Evolutionary conservation across 768 basidiomycete genomes (phyloP), one percentile per base, ranked within the genome.

Genomic region (Rhizopogon sp.): DNA sequence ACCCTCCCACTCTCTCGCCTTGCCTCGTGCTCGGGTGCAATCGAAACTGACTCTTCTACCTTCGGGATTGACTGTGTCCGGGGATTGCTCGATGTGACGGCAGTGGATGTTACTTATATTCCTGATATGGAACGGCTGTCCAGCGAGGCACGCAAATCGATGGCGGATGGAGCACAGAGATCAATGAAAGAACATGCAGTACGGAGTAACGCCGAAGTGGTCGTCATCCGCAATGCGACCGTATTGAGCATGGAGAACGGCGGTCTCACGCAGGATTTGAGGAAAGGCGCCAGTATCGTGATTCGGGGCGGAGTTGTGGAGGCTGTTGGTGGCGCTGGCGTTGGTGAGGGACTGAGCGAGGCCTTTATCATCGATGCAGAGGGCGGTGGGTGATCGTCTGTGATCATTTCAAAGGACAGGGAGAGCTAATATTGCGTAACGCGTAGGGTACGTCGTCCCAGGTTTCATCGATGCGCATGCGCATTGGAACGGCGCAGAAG

Each of bases 391-490:
- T 65, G 5, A 52, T 33, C 54, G 33, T 35, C 14, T 35, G 14
- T 8, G 14, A 20, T 47, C n/a, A 20, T 7, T 35, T 13, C 17
- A 9, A 5, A 14, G 14, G 10, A 8, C 9, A 22, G 4, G 3
- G n/a, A 17, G n/a, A 40, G 13, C 20, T 47, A 4, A 47, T 7
- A 6, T 49, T 46, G 28, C 33, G 22, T 20, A 35, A 49, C 39
- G 13, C 49, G 7, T 37, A 88, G 87, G 83, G 5, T 85, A 76
- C 56, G 73, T 90, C 16, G 68, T 83, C 3, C 87, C 87, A 14
- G 88, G 87, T 2, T 88, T 88, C 64, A 81, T 90, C 49, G 87
- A 90, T 54, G 83, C 84, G 7, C 87, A 90, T 60, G 87, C 87
- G 3, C 88, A 90, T 55, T 89, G 87, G 87, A 62, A 70, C 16